Base-by-base conservation (phyloP, 768 basidiomycete species). In the Boletus rex-veris region DNA sequence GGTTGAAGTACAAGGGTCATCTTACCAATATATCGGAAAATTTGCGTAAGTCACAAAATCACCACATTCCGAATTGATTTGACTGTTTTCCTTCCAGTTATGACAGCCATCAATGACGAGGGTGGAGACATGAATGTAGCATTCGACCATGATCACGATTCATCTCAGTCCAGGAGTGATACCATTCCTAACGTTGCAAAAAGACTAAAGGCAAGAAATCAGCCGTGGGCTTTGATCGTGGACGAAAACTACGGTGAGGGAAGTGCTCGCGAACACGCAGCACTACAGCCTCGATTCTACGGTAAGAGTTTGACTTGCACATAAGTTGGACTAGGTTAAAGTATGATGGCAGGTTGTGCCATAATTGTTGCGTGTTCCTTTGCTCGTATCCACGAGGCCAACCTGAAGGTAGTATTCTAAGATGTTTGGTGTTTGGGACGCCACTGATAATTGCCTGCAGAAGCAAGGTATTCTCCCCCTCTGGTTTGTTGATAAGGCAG, bases 201-300 rank as follows among this genome's bases (percentile, higher is more conserved):
- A 77, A 83, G 82, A 18, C 86, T 96, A 69, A 95, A 92, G 70
- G 77, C 84, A 19, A 79, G 87, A 50, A 75, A 77, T 19, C 88
- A 95, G 73, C 90, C 94, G 0, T 99, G 95, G 94, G 87, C 94
- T 53, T 71, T 98, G 43, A 74, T 99, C 33, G 96, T 98, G 1
- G 95, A 97, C 64, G 95, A 98, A 9, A 97, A 96, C 67, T 96
- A 98, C 67, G 97, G 97, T 3, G 97, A 99, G 71, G 97, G 97
- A 28, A 95, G 92, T 62, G 97, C 97, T 8, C 83, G 97, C 51
- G 97, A 99, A 72, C 97, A 99, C 70, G 97, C 97, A 35, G 94
- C 97, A 19, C 77, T 99, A 33, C 96, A 98, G 67, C 97, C 97
- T 24, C 83, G 97, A 18, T 97, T 94, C 75, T 94, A 92, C 60